These are phyloP conservation scores for Quercus tomentella DNA, from an alignment of 331 rosid species.

Conservation along the genomic window DNA sequence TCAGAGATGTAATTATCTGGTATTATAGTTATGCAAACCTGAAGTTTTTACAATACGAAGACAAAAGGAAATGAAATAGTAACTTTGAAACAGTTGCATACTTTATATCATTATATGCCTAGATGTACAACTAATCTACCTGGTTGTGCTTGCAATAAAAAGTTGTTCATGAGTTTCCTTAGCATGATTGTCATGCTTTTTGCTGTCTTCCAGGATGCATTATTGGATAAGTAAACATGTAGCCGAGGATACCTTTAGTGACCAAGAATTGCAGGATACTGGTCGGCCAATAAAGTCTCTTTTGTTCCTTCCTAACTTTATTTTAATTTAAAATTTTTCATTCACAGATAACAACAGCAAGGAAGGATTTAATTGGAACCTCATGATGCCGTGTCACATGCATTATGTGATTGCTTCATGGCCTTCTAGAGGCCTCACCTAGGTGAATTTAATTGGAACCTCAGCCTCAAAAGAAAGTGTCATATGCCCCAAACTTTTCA, in stretches of 20 bases:
- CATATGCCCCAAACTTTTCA: too few species aligned
- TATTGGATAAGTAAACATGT: slow-evolving; percentile 61
- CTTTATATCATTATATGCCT: not conserved
- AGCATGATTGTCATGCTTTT: slow-evolving; percentile 1
- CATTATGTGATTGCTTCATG: too few species aligned
- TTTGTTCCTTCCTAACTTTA: slow-evolving; percentile 16
- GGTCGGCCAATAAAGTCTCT: slow-evolving; percentile 75
- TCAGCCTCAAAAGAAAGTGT: too few species aligned
- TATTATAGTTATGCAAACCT: not conserved
- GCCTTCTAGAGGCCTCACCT: too few species aligned
- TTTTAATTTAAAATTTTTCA: not conserved
- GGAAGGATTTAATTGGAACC: slow-evolving; percentile 39
- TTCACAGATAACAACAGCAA: slow-evolving; percentile 91
- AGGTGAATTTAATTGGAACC: too few species aligned
- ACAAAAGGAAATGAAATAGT: not conserved
- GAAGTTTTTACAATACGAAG: not conserved
- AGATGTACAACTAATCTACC: not conserved
- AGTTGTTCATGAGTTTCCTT: not conserved
- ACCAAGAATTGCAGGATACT: slow-evolving; percentile 53
- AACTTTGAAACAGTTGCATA: not conserved
- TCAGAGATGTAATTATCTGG: not conserved
- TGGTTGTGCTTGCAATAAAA: not conserved
- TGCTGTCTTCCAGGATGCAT: slow-evolving; percentile 57
- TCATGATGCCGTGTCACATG: too few species aligned
- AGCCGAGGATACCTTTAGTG: slow-evolving; percentile 65